Percentiles rank a stretch among this genome's conserved stretches.
Evolutionary conservation across 2,329 filamentous ascomycete species (phyloP).

Genomic region (Bipolaris bicolor): DNA sequence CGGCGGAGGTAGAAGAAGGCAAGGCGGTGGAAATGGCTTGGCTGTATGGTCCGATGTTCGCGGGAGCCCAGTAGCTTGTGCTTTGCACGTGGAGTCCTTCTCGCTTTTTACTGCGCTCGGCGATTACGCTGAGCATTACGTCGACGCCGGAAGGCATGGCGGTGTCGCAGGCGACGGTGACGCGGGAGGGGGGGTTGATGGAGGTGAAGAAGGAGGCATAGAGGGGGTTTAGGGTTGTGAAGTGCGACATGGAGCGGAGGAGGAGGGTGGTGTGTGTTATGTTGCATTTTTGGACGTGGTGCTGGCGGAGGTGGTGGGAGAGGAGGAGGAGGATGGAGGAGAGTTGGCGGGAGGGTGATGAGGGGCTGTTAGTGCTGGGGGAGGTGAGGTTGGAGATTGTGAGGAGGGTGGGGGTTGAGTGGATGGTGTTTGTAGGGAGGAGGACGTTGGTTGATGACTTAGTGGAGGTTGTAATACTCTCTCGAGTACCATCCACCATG

Average conservation of each 20-base stretch:
- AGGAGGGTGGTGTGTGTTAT: slow-evolving; percentile 64
- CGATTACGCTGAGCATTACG: slow-evolving; percentile 64
- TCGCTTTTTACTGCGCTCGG: slow-evolving; percentile 42
- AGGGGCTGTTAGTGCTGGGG: slow-evolving; percentile 18
- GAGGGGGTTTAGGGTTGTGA: slow-evolving; percentile 73
- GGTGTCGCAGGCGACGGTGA: slow-evolving; percentile 75
- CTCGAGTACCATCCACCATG: slow-evolving; percentile 12
- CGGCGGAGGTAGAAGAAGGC: slow-evolving; percentile 37
- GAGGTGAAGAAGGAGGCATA: slow-evolving; percentile 77
- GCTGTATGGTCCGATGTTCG: slow-evolving; percentile 96
- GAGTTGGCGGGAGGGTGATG: slow-evolving; percentile 40
- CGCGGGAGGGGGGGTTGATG: slow-evolving; percentile 83
- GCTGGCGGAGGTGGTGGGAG: slow-evolving; percentile 37
- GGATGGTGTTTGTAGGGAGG: slow-evolving; percentile 22
- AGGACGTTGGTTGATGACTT: slow-evolving; percentile 1
- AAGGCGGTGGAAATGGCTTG: slow-evolving; percentile 72
- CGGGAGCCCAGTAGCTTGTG: slow-evolving; percentile 94
- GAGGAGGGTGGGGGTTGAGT: slow-evolving; percentile 52
- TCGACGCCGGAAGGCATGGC: slow-evolving; percentile 65
- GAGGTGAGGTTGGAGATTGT: slow-evolving; percentile 51
- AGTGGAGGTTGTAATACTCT: slow-evolving; percentile 1
- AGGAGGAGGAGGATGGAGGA: slow-evolving; percentile 48
- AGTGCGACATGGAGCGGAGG: slow-evolving; percentile 80
- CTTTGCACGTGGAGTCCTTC: slow-evolving; percentile 85
- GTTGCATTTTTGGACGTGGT: slow-evolving; percentile 31